Evolutionary conservation across 768 basidiomycete genomes (phyloP), one percentile per base, ranked within the genome.

Genomic region (Boletales sp.): DNA sequence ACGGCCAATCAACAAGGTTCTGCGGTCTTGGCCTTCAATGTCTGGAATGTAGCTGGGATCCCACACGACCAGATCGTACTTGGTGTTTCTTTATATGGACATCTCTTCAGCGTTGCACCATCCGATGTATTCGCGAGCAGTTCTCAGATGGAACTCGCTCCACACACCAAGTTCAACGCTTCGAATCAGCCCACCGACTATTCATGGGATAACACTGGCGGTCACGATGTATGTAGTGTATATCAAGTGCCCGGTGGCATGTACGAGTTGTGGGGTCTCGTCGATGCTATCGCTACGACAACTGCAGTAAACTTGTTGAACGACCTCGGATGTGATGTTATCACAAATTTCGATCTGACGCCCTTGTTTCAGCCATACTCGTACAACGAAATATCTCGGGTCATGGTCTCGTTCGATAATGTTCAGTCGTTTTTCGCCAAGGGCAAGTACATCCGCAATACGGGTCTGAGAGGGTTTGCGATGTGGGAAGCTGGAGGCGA

Each of bases 81-180:
- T 8, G 92, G 89, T 43, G 81, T 94, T 2, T 81, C 91, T 10
- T 69, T 84, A 6, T 94, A 91, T 68, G 91, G 91, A 0, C 90
- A 90, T 64, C 83, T 88, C 10, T 94, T 75, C 72, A 56, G 53
- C 10, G 74, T 79, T 37, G 59, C 74, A 8, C 39, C 63, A 5
- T 56, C 51, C 10, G 57, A 69, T 35, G 80, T 80, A 0, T 58
- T 77, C 49, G 51, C 61, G 5, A 49, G 59, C 19, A 61, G 59
- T 19, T 70, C 74, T 15, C 39, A 53, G 5, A 70, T 60, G 13
- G 62, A 60, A 14, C 66, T 85, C 8, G 68, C 61, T 14, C 37
- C 73, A n/a, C 84, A 78, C 65, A 80, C 84, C 0, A 44, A 62
- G 8, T 89, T 81, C 60, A 64, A 79, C 45, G 58, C 68, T 0